Base-by-base conservation (phyloP, 2,329 filamentous ascomycete species). In the Trichoderma sp. region DNA sequence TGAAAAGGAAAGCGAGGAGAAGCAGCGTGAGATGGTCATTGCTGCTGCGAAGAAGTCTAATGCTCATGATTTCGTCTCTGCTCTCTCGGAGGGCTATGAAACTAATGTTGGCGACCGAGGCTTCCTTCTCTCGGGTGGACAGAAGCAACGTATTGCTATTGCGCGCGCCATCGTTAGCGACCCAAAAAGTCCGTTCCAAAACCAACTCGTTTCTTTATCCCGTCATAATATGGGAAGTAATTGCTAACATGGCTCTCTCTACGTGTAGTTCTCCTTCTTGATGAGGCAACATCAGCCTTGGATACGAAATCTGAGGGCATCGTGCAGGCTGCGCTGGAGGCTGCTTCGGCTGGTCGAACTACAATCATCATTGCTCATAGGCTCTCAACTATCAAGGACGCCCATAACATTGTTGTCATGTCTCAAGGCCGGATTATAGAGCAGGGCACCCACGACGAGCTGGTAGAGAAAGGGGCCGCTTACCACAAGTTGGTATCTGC, bases 381-480 rank as follows among this genome's bases (percentile, higher is more conserved):
- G 76, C 86, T 99, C 9, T 97, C 94, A 0, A 99, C 96, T 6
- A 97, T 99, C 84, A 94, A 91, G 81, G 91, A 94, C 74, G 95
- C 95, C 0, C 92, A 98, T 81, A 98, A 97, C 78, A 99, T 99
- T 76, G 93, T 98, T 14, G 95, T 98, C 74, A 95, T 99, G 91
- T 88, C 90, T 5, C 83, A 90, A 73, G 96, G 96, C 14, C 84
- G 86, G n/a, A 97, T 99, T 73, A 87, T 97, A 14, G 96, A 99
- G 81, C 94, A 98, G 81, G 96, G 96, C 66, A 95, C 89, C 0
- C 96, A 98, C 79, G 89, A 95, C 72, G 87, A 92, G 15, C 86
- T 99, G 12, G 84, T 98, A 3, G 89, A 90, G 75, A 86, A 82
- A 73, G 83, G 88, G 74, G 90, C 89, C 24, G 91, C 94, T 9